Percentiles rank a stretch among this genome's conserved stretches.
Conservation (phyloP, 345 rosid species). For the Xanthoceras sorbifolium region DNA sequence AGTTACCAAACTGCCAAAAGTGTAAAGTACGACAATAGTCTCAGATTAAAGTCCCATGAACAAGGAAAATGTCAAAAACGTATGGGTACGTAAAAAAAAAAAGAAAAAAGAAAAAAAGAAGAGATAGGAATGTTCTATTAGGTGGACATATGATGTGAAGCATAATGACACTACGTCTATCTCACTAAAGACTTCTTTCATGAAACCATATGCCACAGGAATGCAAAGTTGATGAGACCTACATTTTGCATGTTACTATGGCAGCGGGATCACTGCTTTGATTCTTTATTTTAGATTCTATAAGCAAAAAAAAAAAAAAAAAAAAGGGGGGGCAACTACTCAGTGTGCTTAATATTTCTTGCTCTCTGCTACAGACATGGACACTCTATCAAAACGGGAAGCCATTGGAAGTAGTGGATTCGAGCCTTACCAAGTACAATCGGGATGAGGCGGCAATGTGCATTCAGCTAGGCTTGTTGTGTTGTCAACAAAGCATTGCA, state of each 20-base stretch:
- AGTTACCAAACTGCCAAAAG: background rate
- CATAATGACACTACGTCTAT: background rate
- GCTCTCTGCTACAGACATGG: constrained; percentile 59
- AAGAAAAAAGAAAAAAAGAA: background rate
- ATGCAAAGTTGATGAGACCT: background rate
- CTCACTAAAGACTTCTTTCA: background rate
- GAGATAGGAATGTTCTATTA: background rate
- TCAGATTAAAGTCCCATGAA: background rate
- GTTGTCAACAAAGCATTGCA: constrained; percentile 64
- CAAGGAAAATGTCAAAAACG: background rate
- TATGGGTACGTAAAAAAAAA: background rate
- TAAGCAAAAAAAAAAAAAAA: background rate
- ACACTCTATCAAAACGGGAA: constrained; percentile 54
- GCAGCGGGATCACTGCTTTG: background rate
- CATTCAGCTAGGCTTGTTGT: constrained; percentile 74
- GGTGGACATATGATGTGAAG: background rate
- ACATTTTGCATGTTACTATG: background rate
- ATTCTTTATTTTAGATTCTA: background rate
- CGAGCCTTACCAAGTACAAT: constrained; percentile 53
- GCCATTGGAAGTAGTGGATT: constrained; percentile 66
- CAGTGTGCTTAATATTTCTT: background rate
- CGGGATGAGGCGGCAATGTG: constrained; percentile 76
- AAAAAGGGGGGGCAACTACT: background rate
- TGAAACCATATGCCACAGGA: background rate
- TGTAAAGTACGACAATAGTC: background rate